A percentile compares a stretch with the other conserved stretches of the same genome.
phyloP scores from a whole-genome alignment of 2,329 filamentous ascomycete genomes.

The Clathrospora elynae region DNA sequence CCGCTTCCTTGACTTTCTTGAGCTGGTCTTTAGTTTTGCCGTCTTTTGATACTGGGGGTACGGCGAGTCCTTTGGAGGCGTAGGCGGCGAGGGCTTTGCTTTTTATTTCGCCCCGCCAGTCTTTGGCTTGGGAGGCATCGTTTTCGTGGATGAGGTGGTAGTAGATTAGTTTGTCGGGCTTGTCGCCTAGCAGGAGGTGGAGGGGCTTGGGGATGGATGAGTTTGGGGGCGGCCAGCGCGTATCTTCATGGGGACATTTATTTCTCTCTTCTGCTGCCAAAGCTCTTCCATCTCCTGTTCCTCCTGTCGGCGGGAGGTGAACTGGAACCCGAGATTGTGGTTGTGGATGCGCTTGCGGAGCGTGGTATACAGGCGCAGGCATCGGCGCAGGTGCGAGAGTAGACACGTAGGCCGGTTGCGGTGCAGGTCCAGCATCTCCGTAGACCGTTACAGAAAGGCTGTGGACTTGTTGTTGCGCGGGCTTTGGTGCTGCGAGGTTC shows the following conservation, averaged over 20 bases:
- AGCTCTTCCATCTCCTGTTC: conserved; percentile 1
- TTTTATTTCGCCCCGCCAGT: conserved; percentile 5
- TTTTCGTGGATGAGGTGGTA: conserved; percentile 14
- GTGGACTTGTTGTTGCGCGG: background rate
- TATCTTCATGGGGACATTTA: conserved; percentile 6
- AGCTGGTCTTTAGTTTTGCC: background rate
- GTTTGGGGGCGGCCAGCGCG: conserved; percentile 6
- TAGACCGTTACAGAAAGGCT: conserved; percentile 1
- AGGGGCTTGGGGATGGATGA: conserved; percentile 1
- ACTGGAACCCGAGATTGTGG: background rate
- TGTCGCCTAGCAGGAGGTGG: background rate
- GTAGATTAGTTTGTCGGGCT: conserved; percentile 3
- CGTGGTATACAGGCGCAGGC: too few relatives aligned
- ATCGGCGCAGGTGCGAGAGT: background rate
- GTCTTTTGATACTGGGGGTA: background rate
- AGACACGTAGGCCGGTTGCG: background rate
- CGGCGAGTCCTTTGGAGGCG: background rate
- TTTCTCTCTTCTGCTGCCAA: background rate
- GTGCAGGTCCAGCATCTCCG: background rate
- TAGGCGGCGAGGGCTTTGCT: background rate
- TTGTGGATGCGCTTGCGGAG: background rate
- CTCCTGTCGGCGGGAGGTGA: background rate
- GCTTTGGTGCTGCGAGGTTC: conserved; percentile 8
- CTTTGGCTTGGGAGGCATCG: background rate
- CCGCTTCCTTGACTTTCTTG: background rate